Base-by-base conservation (phyloP, 225 moss, liverwort and hornwort genomes). In the Antitrichia curtipendula region DNA sequence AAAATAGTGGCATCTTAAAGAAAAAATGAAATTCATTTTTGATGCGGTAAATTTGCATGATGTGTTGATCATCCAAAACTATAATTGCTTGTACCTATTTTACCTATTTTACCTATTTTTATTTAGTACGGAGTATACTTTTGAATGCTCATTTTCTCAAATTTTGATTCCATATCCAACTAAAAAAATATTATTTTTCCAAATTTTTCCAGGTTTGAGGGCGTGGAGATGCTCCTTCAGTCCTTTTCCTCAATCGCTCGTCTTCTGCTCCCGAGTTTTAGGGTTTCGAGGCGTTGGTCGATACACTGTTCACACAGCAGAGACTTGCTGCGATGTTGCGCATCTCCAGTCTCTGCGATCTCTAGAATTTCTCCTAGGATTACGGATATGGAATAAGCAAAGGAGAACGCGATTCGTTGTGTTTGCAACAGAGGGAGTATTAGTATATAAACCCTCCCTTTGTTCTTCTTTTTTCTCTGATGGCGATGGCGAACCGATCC, bases 1-100 rank as follows among this genome's bases (percentile, higher is more conserved):
- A 76, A 69, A 53, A 75, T 34, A 36, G 2, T 34, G 5, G 3
- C 0, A 0, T 22, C 2, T 20, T 75, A 5, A 22, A 52, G 32
- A 72, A 36, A 32, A 72, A 36, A 32, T 12, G 2, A 52, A 52
- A 53, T 36, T 34, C 8, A 1, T 22, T 36, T 3, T 34, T 75
- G 9, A 9, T 1, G 15, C 0, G 0, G 14, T 1, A 36, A 23
- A 36, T 23, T 22, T 23, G 6, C 8, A 53, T 15, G 15, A 53
- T 53, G 36, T 53, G 53, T 36, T 34, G 34, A 34, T 34, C 6
- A 75, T 36, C 34, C 2, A 8, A 53, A 36, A 53, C 9, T 36
- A 53, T 2, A 76, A 36, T 53, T 22, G 0, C 22, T 53, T 53
- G 6, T 14, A 53, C 6, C n/a, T n/a, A n/a, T n/a, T n/a, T n/a